Conservation (phyloP, 768 basidiomycete genomes). For the Lactarius indigo region DNA sequence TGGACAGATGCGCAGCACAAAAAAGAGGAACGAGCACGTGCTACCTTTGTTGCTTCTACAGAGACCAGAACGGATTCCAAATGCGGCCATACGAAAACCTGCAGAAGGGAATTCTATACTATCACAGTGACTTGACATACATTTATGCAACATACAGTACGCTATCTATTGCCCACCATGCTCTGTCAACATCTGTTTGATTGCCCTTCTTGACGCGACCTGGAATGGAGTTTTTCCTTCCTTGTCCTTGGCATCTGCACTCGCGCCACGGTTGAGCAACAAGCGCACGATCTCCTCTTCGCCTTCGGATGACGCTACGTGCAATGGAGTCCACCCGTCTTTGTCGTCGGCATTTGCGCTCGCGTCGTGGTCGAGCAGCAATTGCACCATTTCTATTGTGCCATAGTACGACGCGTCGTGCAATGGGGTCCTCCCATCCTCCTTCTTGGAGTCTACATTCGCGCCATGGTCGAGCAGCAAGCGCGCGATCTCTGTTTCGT, state of each 20-base stretch:
- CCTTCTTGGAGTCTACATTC: neutral
- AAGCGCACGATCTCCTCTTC: neutral
- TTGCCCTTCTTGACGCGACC: no score
- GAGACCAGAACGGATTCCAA: no score
- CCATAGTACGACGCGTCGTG: neutral
- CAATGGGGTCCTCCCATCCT: neutral
- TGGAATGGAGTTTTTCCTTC: no score
- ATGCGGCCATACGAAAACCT: no score
- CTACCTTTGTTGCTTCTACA: no score
- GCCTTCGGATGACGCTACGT: neutral
- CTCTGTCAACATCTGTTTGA: no score
- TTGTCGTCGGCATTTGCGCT: neutral
- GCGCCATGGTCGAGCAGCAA: neutral
- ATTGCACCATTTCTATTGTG: neutral
- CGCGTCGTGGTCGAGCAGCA: neutral
- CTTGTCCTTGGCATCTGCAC: neutral
- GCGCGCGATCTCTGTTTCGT: neutral
- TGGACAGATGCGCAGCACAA: no score
- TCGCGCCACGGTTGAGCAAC: neutral
- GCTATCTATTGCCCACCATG: no score
- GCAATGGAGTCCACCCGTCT: neutral
- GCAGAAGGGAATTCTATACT: no score
- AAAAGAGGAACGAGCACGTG: no score
- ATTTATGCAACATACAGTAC: no score
- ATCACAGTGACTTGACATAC: no score